These are phyloP conservation scores for Myxozyma sirexii DNA, from an alignment of 805 yeast genomes.

Conservation along the genomic window DNA sequence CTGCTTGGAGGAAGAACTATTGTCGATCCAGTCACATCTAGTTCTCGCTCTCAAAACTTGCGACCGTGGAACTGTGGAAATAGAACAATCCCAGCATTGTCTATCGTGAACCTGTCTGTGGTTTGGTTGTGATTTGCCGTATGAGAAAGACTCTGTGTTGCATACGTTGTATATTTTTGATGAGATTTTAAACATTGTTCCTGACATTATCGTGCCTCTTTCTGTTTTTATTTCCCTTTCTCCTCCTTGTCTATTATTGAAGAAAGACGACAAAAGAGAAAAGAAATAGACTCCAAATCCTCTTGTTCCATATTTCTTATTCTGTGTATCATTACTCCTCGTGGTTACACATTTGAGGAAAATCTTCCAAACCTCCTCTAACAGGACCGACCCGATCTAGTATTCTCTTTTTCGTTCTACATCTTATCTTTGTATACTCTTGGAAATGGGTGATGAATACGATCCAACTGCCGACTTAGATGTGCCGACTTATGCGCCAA, in stretches of 20 bases:
- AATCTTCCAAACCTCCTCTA: neutral
- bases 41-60: too few relatives aligned
- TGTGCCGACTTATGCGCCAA: slow-evolving; percentile 9
- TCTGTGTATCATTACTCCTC: neutral
- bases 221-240: neutral
- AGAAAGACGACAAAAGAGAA: neutral
- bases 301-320: neutral
- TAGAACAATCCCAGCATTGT: neutral
- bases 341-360: neutral
- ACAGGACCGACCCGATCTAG: neutral
- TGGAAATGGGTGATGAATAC: neutral
- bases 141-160: neutral
- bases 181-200: neutral
- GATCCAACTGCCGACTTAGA: slow-evolving; percentile 4
- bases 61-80: too few relatives aligned
- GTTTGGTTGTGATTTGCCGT: neutral
- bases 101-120: neutral
- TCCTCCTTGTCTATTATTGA: neutral
- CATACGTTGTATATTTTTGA: neutral
- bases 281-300: neutral
- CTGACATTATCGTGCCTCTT: neutral
- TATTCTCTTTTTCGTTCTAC: neutral
- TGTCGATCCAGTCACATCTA: too few relatives aligned
- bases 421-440: neutral
- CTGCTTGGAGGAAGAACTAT: too few relatives aligned